A percentile compares a stretch with the other conserved stretches of the same genome.
Evolutionary conservation across 2,329 filamentous ascomycete species (phyloP).

Genomic region (Fonsecaea multimorphosa): DNA sequence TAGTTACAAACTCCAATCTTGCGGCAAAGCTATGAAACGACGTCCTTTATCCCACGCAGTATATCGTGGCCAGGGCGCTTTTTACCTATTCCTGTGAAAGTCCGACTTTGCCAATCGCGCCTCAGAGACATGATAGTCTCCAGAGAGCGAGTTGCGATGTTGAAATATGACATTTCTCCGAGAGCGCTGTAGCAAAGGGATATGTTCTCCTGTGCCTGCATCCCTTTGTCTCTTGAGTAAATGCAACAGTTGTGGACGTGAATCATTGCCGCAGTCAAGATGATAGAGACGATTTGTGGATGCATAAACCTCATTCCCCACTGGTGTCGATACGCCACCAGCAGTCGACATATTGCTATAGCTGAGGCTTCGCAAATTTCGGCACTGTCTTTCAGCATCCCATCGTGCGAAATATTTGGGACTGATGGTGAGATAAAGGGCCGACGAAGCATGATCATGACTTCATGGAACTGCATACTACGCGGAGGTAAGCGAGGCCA

Average conservation of each 20-base stretch:
- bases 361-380: background rate
- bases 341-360: conserved; percentile 15
- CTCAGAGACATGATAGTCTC: conserved; percentile 32
- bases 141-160: conserved; percentile 30
- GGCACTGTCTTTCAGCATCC: background rate
- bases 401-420: conserved; percentile 1
- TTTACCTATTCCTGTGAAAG: conserved; percentile 1
- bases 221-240: conserved; percentile 33
- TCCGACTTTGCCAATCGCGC: conserved; percentile 18
- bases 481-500: conserved; percentile 6
- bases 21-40: background rate
- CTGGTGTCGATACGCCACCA: conserved; percentile 16
- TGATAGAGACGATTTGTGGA: conserved; percentile 24
- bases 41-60: background rate
- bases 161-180: conserved; percentile 34
- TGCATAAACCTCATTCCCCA: conserved; percentile 21
- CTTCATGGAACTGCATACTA: conserved; percentile 50
- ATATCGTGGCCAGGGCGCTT: conserved; percentile 5
- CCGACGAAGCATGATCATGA: conserved; percentile 60
- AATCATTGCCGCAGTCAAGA: conserved; percentile 27
- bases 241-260: conserved; percentile 22
- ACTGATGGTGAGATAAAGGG: conserved; percentile 42
- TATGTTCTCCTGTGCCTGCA: conserved; percentile 51
- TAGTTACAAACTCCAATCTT: background rate
- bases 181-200: conserved; percentile 31